Base-by-base conservation (phyloP, 2,329 filamentous ascomycete species). In the Fusarium torulosum region DNA sequence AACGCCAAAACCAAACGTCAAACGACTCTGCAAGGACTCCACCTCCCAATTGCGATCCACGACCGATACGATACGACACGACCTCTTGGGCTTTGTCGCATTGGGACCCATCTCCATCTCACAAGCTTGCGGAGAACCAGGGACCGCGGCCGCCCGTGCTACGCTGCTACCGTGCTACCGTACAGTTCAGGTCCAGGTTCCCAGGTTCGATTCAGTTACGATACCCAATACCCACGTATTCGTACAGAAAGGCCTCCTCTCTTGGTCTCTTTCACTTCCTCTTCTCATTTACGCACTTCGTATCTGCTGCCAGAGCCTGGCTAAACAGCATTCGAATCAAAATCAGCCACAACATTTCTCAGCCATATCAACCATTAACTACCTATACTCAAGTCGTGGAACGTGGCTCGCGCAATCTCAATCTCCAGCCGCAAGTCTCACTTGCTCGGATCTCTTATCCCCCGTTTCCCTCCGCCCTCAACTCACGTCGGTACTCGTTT, bases 61-160 rank as follows among this genome's bases (percentile, higher is more conserved):
- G 53, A 52, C 66, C 66, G 66, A 69, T 69, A 69, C 66, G 62
- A 69, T 67, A 69, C 66, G 62, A 69, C 66, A 69, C 49, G 62
- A 51, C 56, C 29, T 54, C 15, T 54, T 44, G 40, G 43, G 49
- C 52, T 67, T 51, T 53, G 55, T 66, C 53, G 56, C 35, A 67
- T 54, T 59, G 35, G 56, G 51, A 43, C 23, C 47, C 53, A 51
- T 49, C 52, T 64, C 47, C 65, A 69, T 58, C 65, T 66, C 66
- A 59, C 49, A 69, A 66, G 66, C 66, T 63, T 69, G 66, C 52
- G 66, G 66, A 68, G 66, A 59, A 63, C 44, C 55, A 66, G 66
- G 57, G 47, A 52, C 66, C 61, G 61, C 56, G 52, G 61, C 50
- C 66, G 52, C 56, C 61, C 45, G 42, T 53, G 55, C 54, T 59